Conservation (phyloP, 371 early-diverging fungal species). For the Umbelopsis sp. region DNA sequence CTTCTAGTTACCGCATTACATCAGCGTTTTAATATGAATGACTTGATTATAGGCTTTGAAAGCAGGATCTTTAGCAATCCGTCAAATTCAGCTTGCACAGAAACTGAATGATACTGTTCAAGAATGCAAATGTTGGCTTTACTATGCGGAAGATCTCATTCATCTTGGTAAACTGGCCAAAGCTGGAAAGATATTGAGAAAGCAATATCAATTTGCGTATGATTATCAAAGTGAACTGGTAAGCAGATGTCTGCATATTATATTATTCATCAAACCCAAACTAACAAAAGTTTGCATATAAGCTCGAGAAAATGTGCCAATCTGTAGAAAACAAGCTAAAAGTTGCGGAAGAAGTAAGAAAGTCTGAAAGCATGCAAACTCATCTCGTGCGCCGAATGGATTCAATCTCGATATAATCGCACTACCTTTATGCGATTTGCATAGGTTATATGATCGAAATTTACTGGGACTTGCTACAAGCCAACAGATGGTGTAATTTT, state of each 20-base stretch:
- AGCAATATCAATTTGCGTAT: conserved; percentile 31
- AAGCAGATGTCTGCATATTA: conserved; percentile 17
- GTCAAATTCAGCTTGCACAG: conserved; percentile 49
- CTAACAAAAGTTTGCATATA: not conserved
- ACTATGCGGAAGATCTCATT: conserved; percentile 58
- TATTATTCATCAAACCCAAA: not conserved
- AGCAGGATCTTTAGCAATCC: conserved; percentile 47
- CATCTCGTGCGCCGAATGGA: not conserved
- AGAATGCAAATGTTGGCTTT: conserved; percentile 59
- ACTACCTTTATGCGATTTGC: too few species aligned
- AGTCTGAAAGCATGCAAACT: not conserved
- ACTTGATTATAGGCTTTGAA: conserved; percentile 40
- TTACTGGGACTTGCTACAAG: too few species aligned
- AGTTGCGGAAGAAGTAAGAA: not conserved
- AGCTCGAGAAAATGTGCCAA: conserved; percentile 9
- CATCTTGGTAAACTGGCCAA: conserved; percentile 35
- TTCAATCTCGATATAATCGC: not conserved
- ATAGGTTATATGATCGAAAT: too few species aligned
- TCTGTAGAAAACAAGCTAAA: not conserved
- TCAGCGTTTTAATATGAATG: not conserved
- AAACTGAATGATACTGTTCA: conserved; percentile 43
- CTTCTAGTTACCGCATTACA: not conserved
- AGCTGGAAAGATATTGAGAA: conserved; percentile 38
- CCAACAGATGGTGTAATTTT: too few species aligned
- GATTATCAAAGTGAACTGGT: conserved; percentile 30